These are phyloP conservation scores for Kentomonas sorsogonicus DNA, from an alignment of 208 protist species.

Conservation along the genomic window DNA sequence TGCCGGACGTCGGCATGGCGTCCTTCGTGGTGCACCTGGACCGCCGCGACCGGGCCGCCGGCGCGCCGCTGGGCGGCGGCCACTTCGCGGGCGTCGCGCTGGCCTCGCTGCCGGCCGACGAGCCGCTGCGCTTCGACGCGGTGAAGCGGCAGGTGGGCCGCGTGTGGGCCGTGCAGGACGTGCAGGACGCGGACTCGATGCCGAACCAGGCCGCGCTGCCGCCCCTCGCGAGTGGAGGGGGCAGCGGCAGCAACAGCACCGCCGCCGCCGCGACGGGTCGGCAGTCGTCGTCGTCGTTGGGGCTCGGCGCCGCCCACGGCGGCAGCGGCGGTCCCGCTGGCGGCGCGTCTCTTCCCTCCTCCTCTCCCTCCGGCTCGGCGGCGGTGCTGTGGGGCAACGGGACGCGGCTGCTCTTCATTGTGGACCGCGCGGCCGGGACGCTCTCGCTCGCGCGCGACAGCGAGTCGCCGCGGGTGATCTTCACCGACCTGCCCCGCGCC, in stretches of 20 bases:
- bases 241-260: neutral
- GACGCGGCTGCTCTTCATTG: constrained; percentile 78
- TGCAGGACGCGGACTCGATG: constrained; percentile 81
- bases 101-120: constrained; percentile 36
- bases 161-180: constrained; percentile 87
- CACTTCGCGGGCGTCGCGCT: constrained; percentile 84
- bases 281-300: too few species aligned
- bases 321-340: too few species aligned
- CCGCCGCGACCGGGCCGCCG: constrained; percentile 41
- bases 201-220: constrained; percentile 61
- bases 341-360: too few species aligned
- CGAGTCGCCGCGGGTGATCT: constrained; percentile 71
- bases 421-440: constrained; percentile 64
- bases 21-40: constrained; percentile 76
- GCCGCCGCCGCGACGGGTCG: too few species aligned
- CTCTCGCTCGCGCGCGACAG: constrained; percentile 71
- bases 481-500: constrained; percentile 59
- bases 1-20: constrained; percentile 56
- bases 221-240: constrained; percentile 23
- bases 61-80: constrained; percentile 69
- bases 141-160: constrained; percentile 34
- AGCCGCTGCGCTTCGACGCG: constrained; percentile 50
- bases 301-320: too few species aligned
- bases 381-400: constrained; percentile 59
- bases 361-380: too few species aligned